Percentiles rank a stretch among this genome's conserved stretches.
Evolutionary conservation across 768 basidiomycete genomes (phyloP).

Genomic region (Leccinellum rugosiceps): DNA sequence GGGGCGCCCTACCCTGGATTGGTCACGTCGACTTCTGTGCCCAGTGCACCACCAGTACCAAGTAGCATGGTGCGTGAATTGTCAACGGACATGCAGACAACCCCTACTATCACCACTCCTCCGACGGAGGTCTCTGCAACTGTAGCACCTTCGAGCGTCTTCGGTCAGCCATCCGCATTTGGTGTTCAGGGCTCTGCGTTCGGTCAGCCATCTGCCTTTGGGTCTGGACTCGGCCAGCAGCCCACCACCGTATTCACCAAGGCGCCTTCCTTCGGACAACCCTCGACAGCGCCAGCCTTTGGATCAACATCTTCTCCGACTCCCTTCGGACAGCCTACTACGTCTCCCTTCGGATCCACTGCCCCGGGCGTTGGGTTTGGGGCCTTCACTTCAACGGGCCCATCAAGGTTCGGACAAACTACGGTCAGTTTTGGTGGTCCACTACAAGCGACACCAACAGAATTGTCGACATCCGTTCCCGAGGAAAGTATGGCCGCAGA

Average conservation of each 20-base stretch:
- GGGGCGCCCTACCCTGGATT: conserved; percentile 56
- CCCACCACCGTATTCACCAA: conserved; percentile 25
- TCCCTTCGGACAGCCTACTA: background rate
- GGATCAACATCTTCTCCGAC: conserved; percentile 8
- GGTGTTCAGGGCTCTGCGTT: conserved; percentile 27
- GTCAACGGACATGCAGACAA: conserved; percentile 31
- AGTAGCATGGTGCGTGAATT: conserved; percentile 25
- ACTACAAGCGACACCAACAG: conserved; percentile 3
- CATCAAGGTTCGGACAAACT: conserved; percentile 33
- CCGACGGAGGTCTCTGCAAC: conserved; percentile 26
- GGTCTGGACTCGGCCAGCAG: conserved; percentile 15
- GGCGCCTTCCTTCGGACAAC: conserved; percentile 20
- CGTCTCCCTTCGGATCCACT: conserved; percentile 23
- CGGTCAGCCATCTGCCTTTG: conserved; percentile 29
- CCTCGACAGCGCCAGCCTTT: conserved; percentile 9
- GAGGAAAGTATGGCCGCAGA: conserved; percentile 35
- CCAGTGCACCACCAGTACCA: conserved; percentile 10
- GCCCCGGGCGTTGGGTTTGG: conserved; percentile 29
- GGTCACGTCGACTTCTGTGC: conserved; percentile 23
- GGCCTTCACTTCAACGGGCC: conserved; percentile 29
- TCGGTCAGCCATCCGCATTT: conserved; percentile 34
- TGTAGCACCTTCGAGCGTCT: conserved; percentile 30
- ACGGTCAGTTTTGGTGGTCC: conserved; percentile 20
- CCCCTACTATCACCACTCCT: conserved; percentile 17
- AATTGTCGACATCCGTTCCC: conserved; percentile 7